Percentiles rank a stretch among this genome's conserved stretches.
phyloP scores from a whole-genome alignment of 2,329 filamentous ascomycete genomes.

The Verruconis gallopava region DNA sequence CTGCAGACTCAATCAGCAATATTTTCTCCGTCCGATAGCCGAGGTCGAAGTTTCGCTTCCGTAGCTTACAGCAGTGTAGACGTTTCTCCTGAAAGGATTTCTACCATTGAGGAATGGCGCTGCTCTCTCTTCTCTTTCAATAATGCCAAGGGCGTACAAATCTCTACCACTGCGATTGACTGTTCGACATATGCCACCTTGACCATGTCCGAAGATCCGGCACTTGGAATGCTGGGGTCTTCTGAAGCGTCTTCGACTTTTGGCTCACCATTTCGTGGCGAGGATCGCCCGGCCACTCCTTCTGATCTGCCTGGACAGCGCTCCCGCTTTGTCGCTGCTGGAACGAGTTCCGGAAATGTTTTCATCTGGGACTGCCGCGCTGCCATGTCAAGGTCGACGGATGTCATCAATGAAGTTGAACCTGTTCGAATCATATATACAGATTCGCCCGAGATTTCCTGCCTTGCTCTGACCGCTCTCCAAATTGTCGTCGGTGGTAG shows the following conservation, averaged over 20 bases:
- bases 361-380: constrained; percentile 77
- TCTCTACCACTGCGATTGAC: constrained; percentile 63
- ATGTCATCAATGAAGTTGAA: constrained; percentile 45
- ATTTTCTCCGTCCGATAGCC: constrained; percentile 9
- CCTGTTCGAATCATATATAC: constrained; percentile 78
- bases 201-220: constrained; percentile 65
- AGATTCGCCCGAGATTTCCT: constrained; percentile 77
- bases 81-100: constrained; percentile 23
- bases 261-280: constrained; percentile 40
- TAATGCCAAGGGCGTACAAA: constrained; percentile 43
- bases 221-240: constrained; percentile 45
- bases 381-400: constrained; percentile 39
- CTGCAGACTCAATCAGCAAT: not conserved
- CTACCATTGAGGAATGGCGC: constrained; percentile 50
- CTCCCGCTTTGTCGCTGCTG: constrained; percentile 66
- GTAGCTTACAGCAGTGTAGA: constrained; percentile 16
- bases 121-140: constrained; percentile 49
- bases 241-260: constrained; percentile 41
- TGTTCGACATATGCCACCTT: constrained; percentile 58
- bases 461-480: constrained; percentile 68
- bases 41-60: constrained; percentile 19
- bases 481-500: constrained; percentile 89
- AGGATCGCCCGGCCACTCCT: constrained; percentile 29
- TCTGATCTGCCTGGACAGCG: constrained; percentile 72
- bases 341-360: constrained; percentile 65